Evolutionary conservation across 345 rosid species (phyloP).

Genomic region (Syzygium grande): DNA sequence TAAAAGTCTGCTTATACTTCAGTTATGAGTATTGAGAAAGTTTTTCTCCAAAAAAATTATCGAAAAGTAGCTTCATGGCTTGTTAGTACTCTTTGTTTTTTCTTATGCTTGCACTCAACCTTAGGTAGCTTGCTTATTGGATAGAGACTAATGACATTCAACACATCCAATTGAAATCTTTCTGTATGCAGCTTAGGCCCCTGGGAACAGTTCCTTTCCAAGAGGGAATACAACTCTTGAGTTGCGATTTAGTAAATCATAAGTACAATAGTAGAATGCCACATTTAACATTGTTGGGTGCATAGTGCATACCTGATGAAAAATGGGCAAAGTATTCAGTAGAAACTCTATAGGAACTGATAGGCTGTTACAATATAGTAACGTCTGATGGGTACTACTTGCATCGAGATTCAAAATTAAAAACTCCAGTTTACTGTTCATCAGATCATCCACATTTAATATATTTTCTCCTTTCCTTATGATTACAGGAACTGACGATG

Average conservation of each 20-base stretch:
- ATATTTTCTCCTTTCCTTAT: not conserved
- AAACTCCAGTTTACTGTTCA: not conserved
- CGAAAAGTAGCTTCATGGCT: not conserved
- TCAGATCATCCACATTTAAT: not conserved
- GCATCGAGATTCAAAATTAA: not conserved
- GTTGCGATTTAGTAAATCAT: not conserved
- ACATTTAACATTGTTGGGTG: not conserved
- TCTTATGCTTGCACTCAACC: not conserved
- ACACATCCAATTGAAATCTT: not conserved
- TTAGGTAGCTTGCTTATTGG: not conserved
- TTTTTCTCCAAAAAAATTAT: not conserved
- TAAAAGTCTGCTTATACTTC: not conserved
- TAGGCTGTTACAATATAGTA: not conserved
- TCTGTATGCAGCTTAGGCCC: not conserved
- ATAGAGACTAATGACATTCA: not conserved
- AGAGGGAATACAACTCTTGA: not conserved
- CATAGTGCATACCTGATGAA: not conserved
- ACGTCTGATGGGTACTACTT: not conserved
- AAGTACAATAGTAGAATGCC: not conserved
- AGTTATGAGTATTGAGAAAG: not conserved
- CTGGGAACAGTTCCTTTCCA: not conserved
- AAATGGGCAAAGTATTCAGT: not conserved
- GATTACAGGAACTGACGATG: slow-evolving; percentile 38
- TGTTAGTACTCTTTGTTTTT: not conserved
- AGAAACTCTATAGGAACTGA: not conserved